phyloP scores from a whole-genome alignment of 1,139 yeast genomes.

The Yamadazyma buinensis region DNA sequence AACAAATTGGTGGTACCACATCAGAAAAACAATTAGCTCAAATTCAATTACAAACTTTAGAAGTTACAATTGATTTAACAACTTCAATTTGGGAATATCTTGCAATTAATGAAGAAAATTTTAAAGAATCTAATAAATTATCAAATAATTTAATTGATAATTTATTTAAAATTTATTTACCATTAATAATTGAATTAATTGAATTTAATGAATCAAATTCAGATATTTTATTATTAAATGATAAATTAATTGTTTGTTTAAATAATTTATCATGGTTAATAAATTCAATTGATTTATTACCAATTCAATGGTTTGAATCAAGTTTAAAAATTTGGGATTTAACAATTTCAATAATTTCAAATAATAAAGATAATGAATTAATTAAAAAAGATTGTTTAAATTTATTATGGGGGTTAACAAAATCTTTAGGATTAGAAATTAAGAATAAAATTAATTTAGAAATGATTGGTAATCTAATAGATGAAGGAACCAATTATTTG shows the following conservation, averaged over 20 bases:
- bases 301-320: conserved; percentile 33
- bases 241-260: conserved; percentile 59
- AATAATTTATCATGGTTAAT: conserved; percentile 67
- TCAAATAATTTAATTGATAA: conserved; percentile 21
- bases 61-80: conserved; percentile 67
- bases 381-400: conserved; percentile 50
- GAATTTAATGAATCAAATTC: conserved; percentile 25
- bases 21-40: conserved; percentile 44
- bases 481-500: conserved; percentile 15
- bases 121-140: conserved; percentile 20
- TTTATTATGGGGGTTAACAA: conserved; percentile 58
- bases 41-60: conserved; percentile 58
- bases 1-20: conserved; percentile 23
- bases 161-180: conserved; percentile 31
- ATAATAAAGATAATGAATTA: conserved; percentile 19
- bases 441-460: conserved; percentile 18
- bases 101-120: conserved; percentile 24
- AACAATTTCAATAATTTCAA: conserved; percentile 14
- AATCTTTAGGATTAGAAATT: conserved; percentile 38
- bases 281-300: conserved; percentile 28
- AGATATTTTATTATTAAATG: conserved; percentile 33
- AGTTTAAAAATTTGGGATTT: conserved; percentile 37
- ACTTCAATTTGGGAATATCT: conserved; percentile 70
- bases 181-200: conserved; percentile 39
- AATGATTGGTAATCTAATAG: conserved; percentile 24